Base-by-base conservation (phyloP, 768 basidiomycete species). In the Saitozyma sp. region DNA sequence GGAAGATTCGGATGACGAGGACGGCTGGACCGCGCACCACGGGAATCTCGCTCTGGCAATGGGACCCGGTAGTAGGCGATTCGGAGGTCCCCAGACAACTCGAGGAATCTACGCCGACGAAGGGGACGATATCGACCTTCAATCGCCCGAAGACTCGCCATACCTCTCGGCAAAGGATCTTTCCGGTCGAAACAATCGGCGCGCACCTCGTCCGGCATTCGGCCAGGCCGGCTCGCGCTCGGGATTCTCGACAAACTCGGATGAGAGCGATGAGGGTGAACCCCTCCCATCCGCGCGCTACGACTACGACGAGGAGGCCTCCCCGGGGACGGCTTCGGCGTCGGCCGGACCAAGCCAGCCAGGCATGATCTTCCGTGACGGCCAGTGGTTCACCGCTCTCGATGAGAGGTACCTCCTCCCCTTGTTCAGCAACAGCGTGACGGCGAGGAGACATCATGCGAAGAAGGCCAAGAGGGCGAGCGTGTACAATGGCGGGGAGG, bases 401-500 rank as follows among this genome's bases (percentile, higher is more conserved):
- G 95, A 99, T 80, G 93, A 99, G 81, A 85, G 92, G 67, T 99
- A 95, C 78, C 82, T 99, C 17, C 80, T 98, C 3, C 94, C 94
- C 19, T 82, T 97, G 43, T 98, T 92, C 82, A 66, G 63, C 48
- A 77, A 79, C 60, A 68, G 65, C 19, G 78, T 79, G 6, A 77
- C 78, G 11, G 75, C 76, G 9, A 58, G 76, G 42, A 56, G 76
- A 43, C 75, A 79, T 61, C 66, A 72, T 37, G 67, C 69, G 17
- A 68, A 69, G 51, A 73, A 72, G 49, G 67, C 69, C 1, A 66
- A 62, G 29, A 59, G 59, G 41, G 70, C 68, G 37, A 63, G 64
- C 54, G 68, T 73, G 48, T 66, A 64, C 42, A 54, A 65, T 59
- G 59, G 61, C 7, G 64, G 66, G 29, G 64, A 52, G n/a, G 67